Evolutionary conservation across 768 basidiomycete genomes (phyloP), one percentile per base, ranked within the genome.

Genomic region (Phylloporus rhodoxanthus): DNA sequence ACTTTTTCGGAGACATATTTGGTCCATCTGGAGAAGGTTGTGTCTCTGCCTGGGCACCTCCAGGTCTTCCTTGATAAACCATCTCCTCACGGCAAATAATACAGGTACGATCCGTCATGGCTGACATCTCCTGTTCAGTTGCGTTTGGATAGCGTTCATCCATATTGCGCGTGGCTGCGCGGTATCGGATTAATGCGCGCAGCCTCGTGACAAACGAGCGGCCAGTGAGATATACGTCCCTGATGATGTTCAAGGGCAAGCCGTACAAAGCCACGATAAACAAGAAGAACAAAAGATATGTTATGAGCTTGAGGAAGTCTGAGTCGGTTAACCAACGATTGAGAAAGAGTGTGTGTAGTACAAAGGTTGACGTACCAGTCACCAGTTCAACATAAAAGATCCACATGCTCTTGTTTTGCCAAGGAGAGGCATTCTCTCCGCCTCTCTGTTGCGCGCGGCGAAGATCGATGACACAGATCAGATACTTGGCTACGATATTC

Each of bases 61-160:
- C 67, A 19, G 57, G 61, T 40, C 57, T 53, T 56, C 58, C 55
- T 50, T 69, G 73, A 33, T 75, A 67, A 46, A 74, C 63, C 93
- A 99, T 91, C 63, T 98, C 96, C 68, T 99, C 96, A 11, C 96
- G 81, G 62, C 96, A 99, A 55, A 99, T 97, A 58, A 99, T 98
- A 63, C 96, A 99, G 3, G 92, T 97, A 50, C 81, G 80, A 68
- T 98, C 96, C 44, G 80, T 84, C 80, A 86, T 86, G 2, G 77
- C 74, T 9, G 75, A 68, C 68, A 98, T 73, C 67, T 98, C 95
- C 55, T 84, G 88, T 58, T 81, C 78, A 4, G 91, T 89, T 36
- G 91, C 94, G 60, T 95, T 85, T 5, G 96, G 93, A 67, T 97
- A 98, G 33, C 91, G 76, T 57, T 91, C 79, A 57, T 98, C 92